Base-by-base conservation (phyloP, 2,329 filamentous ascomycete genomes). In the Epichloe typhina region DNA sequence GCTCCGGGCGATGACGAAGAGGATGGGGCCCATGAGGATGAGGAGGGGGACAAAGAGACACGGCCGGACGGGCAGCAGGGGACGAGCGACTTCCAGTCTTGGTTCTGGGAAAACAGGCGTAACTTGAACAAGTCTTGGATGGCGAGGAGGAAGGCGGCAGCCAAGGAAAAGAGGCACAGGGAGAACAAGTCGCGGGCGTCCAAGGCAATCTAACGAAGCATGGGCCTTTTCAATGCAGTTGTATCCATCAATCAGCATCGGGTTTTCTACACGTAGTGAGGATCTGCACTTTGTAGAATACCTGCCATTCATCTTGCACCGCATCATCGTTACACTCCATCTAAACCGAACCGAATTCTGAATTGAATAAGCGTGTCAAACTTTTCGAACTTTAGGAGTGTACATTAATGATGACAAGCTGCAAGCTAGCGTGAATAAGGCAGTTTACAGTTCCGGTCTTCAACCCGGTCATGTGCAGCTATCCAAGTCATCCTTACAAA, bases 61-160 rank as follows among this genome's bases (percentile, higher is more conserved):
- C 55, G 1, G 54, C 57, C 5, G 51, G 50, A 54, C 31, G 57
- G 56, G 17, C 51, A 52, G 5, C 57, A 62, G 9, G 59, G 61
- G 2, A 69, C 64, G 4, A 74, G 67, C 43, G 77, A 83, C 54
- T 84, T 84, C 58, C 77, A 82, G 61, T 75, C 78, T 51, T 83
- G 78, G 73, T 86, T 86, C 64, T 85, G 80, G 74, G 77, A 83
- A 57, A 77, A 83, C 55, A 69, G 82, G 15, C 75, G 82, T 1
- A 77, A 84, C 39, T 68, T 83, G 49, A 85, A 83, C 60, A 68
- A 76, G 49, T 77, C 79, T 13, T 86, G 82, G 82, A 83, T 82
- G 69, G 76, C 72, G 62, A 70, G 82, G 51, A 72, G 78, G 56
- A 83, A 83, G 69, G 67, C 73, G 53, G 80, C 72, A 4, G 71